These are phyloP conservation scores for Warburgia ugandensis DNA, from an alignment of 164 flowering plant species.

Conservation along the genomic window DNA sequence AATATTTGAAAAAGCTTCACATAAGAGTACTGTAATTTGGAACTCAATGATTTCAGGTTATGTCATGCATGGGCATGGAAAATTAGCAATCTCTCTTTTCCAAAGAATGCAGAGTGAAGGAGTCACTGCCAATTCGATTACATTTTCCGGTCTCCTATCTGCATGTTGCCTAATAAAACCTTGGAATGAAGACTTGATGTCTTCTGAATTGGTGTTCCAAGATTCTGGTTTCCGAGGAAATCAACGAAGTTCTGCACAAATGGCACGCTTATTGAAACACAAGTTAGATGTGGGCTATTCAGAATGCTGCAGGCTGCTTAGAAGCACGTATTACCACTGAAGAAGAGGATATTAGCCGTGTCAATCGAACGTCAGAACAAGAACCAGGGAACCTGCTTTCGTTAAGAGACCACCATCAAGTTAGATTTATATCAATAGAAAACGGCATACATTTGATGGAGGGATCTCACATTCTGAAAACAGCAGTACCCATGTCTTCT, in stretches of 20 bases:
- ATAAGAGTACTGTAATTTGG: constrained; percentile 6
- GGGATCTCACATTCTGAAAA: neutral
- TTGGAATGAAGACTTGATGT: neutral
- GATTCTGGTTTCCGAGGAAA: neutral
- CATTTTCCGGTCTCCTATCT: neutral
- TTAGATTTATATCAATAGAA: neutral
- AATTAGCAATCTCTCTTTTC: constrained; percentile 2
- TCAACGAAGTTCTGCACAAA: neutral
- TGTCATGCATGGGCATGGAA: constrained; percentile 4
- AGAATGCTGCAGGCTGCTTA: neutral
- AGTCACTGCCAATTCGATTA: neutral
- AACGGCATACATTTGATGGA: neutral
- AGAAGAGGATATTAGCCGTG: no score
- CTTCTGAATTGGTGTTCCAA: neutral
- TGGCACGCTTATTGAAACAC: neutral
- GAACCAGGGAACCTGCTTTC: neutral
- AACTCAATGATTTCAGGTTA: constrained; percentile 12
- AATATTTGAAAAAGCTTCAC: constrained; percentile 8
- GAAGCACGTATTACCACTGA: no score
- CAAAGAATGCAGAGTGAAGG: constrained; percentile 1
- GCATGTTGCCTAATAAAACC: neutral
- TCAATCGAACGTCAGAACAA: neutral
- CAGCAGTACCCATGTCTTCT: neutral
- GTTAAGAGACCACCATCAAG: neutral
- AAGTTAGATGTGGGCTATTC: neutral